phyloP scores from a whole-genome alignment of 78 protist genomes.

The Anaeramoeba flamelloides region DNA sequence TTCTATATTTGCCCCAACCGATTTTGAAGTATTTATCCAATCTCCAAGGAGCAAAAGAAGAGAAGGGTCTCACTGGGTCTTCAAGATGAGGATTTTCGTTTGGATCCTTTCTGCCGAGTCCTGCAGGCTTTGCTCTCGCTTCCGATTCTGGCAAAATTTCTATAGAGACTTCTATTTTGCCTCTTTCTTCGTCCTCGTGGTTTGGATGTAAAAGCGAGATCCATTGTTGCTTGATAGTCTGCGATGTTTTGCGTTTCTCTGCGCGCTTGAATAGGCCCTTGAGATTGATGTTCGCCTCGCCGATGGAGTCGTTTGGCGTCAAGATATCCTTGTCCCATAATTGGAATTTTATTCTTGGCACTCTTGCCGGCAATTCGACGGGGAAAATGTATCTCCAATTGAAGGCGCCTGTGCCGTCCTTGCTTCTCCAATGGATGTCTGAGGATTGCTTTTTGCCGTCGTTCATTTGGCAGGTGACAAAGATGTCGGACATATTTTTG shows the following conservation, averaged over 20 bases:
- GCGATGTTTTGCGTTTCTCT: background rate
- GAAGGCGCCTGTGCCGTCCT: constrained; percentile 11
- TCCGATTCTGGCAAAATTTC: too few relatives aligned
- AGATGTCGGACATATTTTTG: constrained; percentile 10
- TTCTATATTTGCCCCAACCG: constrained; percentile 2
- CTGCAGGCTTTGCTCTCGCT: too few relatives aligned
- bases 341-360: constrained; percentile 21
- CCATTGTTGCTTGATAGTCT: constrained; percentile 4
- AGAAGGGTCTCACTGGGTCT: constrained; percentile 5
- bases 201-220: constrained; percentile 18
- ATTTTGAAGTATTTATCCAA: constrained; percentile 1
- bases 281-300: constrained; percentile 14
- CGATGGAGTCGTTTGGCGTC: constrained; percentile 16
- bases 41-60: constrained; percentile 15
- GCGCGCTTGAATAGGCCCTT: constrained; percentile 10
- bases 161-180: too few relatives aligned
- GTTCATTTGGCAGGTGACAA: background rate
- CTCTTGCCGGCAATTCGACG: background rate
- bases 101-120: constrained; percentile 6
- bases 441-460: background rate
- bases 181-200: constrained; percentile 8
- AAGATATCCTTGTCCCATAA: constrained; percentile 25
- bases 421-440: constrained; percentile 4
- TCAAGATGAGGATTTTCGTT: constrained; percentile 11
- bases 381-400: constrained; percentile 7